Conservation (phyloP, 371 early-diverging fungal species). For the Zancudomyces culisetae region DNA sequence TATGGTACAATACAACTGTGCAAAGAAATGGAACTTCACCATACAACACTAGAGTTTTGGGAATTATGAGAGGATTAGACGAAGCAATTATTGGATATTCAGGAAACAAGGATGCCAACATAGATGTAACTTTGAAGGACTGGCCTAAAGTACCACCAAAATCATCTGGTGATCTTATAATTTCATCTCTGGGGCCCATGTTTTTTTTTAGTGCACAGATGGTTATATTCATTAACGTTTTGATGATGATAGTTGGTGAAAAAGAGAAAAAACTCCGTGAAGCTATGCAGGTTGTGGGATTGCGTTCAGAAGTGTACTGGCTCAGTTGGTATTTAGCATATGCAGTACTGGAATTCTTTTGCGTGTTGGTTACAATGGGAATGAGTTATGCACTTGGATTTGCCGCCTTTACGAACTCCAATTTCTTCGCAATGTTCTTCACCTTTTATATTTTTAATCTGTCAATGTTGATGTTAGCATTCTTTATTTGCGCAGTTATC, state of each 20-base stretch:
- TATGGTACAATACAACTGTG: conserved; percentile 2
- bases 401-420: conserved; percentile 40
- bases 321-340: conserved; percentile 42
- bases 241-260: conserved; percentile 41
- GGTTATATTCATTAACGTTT: conserved; percentile 52
- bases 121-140: conserved; percentile 39
- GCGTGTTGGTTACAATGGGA: conserved; percentile 32
- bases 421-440: conserved; percentile 40
- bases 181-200: conserved; percentile 33
- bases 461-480: conserved; percentile 32
- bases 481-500: conserved; percentile 36
- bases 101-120: conserved; percentile 18
- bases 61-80: background rate
- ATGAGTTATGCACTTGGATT: conserved; percentile 32
- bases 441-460: conserved; percentile 32
- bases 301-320: conserved; percentile 37
- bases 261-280: conserved; percentile 46
- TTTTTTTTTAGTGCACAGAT: conserved; percentile 49
- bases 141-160: conserved; percentile 30
- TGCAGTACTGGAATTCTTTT: conserved; percentile 34
- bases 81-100: conserved; percentile 1
- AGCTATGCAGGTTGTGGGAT: conserved; percentile 56
- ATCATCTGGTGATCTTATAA: conserved; percentile 25
- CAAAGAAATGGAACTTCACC: conserved; percentile 1
- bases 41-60: background rate